Percentiles rank a stretch among this genome's conserved stretches.
These are phyloP conservation scores for Arthroderma sp. DNA, from an alignment of 2,329 filamentous ascomycete genomes.

Conservation along the genomic window DNA sequence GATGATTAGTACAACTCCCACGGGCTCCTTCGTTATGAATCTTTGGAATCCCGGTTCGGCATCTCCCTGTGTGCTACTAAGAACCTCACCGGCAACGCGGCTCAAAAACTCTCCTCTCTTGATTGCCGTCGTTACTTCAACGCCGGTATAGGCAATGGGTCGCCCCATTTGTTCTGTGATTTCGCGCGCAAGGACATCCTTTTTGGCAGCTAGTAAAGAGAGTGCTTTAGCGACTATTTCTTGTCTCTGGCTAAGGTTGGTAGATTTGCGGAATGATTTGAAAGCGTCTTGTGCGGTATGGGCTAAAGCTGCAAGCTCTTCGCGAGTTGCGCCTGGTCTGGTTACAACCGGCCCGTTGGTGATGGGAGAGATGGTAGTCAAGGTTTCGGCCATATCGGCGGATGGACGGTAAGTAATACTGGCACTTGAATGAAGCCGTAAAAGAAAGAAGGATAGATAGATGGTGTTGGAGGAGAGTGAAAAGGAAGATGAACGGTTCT, in stretches of 20 bases:
- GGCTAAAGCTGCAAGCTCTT: constrained; percentile 60
- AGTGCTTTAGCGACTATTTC: constrained; percentile 70
- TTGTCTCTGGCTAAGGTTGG: constrained; percentile 60
- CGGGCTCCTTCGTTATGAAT: constrained; percentile 75
- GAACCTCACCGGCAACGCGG: constrained; percentile 63
- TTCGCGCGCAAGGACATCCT: constrained; percentile 71
- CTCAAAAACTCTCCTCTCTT: constrained; percentile 76
- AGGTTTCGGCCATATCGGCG: constrained; percentile 40
- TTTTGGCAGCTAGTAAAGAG: constrained; percentile 52
- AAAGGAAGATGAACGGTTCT: too few species aligned
- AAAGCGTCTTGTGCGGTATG: constrained; percentile 62
- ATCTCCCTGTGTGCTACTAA: constrained; percentile 57
- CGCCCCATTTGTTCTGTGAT: constrained; percentile 91
- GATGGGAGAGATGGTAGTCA: constrained; percentile 75
- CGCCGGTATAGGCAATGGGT: constrained; percentile 73
- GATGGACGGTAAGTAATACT: not conserved
- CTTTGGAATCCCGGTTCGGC: constrained; percentile 77
- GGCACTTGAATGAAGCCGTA: not conserved
- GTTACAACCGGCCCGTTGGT: constrained; percentile 76
- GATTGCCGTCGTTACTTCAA: constrained; percentile 73
- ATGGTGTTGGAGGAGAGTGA: not conserved
- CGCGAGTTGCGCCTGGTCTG: constrained; percentile 57
- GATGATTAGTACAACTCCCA: constrained; percentile 76
- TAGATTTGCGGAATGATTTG: constrained; percentile 62
- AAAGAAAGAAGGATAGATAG: not conserved